Percentiles rank a stretch among this genome's conserved stretches.
These are phyloP conservation scores for Neofusicoccum laricinum DNA, from an alignment of 2,329 filamentous ascomycete genomes.

Conservation along the genomic window DNA sequence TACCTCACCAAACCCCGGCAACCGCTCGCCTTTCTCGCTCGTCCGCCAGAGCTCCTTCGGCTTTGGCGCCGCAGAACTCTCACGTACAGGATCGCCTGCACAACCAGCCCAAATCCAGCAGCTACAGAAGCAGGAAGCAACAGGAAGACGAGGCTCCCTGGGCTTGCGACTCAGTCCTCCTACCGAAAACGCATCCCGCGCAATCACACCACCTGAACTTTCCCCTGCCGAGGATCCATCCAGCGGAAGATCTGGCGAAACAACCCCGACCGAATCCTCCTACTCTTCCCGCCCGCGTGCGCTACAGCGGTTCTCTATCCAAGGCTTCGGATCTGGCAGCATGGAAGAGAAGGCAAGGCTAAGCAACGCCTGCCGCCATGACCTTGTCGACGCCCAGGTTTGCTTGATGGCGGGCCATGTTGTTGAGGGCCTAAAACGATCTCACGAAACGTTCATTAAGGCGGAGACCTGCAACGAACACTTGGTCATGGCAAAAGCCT, in stretches of 20 bases:
- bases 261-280: slow-evolving; percentile 26
- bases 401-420: slow-evolving; percentile 78
- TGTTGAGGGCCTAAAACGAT: slow-evolving; percentile 80
- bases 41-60: slow-evolving; percentile 13
- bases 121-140: slow-evolving; percentile 12
- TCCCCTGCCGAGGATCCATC: slow-evolving; percentile 18
- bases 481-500: slow-evolving; percentile 93
- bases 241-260: slow-evolving; percentile 10
- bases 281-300: slow-evolving; percentile 37
- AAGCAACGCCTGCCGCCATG: slow-evolving; percentile 73
- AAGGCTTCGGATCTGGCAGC: slow-evolving; percentile 63
- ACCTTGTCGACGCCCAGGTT: slow-evolving; percentile 72
- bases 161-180: slow-evolving; percentile 2
- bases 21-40: slow-evolving; percentile 12
- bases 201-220: slow-evolving; percentile 47
- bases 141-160: slow-evolving; percentile 1
- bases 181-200: slow-evolving; percentile 23
- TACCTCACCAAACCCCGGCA: background rate
- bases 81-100: slow-evolving; percentile 5
- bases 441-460: slow-evolving; percentile 74
- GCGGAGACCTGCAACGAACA: slow-evolving; percentile 83
- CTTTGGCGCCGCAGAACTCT: background rate
- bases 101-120: slow-evolving; percentile 7
- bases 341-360: slow-evolving; percentile 77
- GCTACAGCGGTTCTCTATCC: slow-evolving; percentile 60